Conservation (phyloP, 805 yeast species). For the Cyberlindnera mississippiensis region DNA sequence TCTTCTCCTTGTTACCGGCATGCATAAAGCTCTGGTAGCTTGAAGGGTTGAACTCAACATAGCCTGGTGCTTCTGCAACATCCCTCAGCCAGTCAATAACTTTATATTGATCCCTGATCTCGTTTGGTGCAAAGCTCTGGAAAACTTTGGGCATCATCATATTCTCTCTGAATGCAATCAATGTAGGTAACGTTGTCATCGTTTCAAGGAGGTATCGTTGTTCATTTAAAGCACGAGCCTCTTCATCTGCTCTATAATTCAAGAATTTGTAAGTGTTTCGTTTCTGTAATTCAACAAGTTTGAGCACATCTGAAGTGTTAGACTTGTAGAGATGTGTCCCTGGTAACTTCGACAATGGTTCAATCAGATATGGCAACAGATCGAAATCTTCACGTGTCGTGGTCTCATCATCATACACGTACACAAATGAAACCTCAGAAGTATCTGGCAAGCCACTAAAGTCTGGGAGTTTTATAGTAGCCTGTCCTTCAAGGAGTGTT, state of each 20-base stretch:
- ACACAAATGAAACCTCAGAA: conserved; percentile 50
- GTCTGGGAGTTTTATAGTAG: conserved; percentile 1
- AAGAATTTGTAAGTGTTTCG: conserved; percentile 33
- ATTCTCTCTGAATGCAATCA: conserved; percentile 57
- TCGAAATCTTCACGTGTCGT: conserved; percentile 58
- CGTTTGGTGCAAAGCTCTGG: conserved; percentile 61
- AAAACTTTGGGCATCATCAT: conserved; percentile 47
- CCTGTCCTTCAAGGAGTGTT: conserved; percentile 24
- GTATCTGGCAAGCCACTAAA: conserved; percentile 16
- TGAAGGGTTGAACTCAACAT: conserved; percentile 43
- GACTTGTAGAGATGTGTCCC: conserved; percentile 52
- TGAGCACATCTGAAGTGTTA: conserved; percentile 37
- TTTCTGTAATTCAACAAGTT: conserved; percentile 40
- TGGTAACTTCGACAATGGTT: conserved; percentile 55
- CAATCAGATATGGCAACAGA: conserved; percentile 55
- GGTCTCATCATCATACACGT: conserved; percentile 46
- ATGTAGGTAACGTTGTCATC: conserved; percentile 57
- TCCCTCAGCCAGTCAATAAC: conserved; percentile 46
- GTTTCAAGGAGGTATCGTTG: conserved; percentile 48
- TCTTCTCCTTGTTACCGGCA: conserved; percentile 3
- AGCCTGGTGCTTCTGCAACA: conserved; percentile 43
- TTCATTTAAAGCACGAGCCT: conserved; percentile 36
- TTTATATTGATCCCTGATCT: conserved; percentile 47
- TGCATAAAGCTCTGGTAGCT: conserved; percentile 13
- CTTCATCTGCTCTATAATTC: conserved; percentile 37